phyloP scores from a whole-genome alignment of 441 rosid species.

The Syzygium syzygioides region DNA sequence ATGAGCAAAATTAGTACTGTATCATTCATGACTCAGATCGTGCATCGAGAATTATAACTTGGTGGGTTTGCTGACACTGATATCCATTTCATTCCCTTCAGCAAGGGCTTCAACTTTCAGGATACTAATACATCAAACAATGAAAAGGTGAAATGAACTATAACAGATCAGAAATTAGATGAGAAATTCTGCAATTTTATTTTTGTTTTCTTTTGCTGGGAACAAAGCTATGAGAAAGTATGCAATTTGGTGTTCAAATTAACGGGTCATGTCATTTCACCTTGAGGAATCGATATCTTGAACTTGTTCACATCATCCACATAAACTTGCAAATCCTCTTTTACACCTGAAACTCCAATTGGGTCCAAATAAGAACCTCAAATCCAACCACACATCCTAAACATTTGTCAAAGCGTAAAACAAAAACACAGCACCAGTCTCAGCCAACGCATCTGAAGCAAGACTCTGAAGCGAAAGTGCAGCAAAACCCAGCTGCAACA shows the following conservation, averaged over 20 bases:
- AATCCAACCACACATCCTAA: background rate
- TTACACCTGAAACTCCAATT: conserved; percentile 15
- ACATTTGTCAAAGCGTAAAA: background rate
- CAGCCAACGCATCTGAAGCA: conserved; percentile 41
- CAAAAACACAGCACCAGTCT: conserved; percentile 24
- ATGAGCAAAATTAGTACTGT: background rate
- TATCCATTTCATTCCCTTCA: background rate
- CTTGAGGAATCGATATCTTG: conserved; percentile 79
- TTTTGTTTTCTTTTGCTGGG: background rate
- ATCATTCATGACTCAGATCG: background rate
- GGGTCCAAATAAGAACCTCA: background rate
- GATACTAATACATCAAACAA: background rate
- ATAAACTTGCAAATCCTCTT: conserved; percentile 44
- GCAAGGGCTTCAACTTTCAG: background rate
- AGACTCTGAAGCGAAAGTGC: conserved; percentile 38
- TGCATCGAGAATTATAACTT: background rate
- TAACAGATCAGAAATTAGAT: background rate
- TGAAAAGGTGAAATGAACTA: background rate
- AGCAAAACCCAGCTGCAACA: conserved; percentile 41
- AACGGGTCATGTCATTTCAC: conserved; percentile 12
- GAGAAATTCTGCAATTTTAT: background rate
- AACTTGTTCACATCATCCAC: conserved; percentile 83
- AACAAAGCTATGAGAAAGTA: background rate
- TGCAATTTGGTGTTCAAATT: background rate
- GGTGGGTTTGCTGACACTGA: background rate